Percentiles rank a stretch among this genome's conserved stretches.
Conservation (phyloP, 2,329 filamentous ascomycete genomes). For the Helicocarpus griseus region DNA sequence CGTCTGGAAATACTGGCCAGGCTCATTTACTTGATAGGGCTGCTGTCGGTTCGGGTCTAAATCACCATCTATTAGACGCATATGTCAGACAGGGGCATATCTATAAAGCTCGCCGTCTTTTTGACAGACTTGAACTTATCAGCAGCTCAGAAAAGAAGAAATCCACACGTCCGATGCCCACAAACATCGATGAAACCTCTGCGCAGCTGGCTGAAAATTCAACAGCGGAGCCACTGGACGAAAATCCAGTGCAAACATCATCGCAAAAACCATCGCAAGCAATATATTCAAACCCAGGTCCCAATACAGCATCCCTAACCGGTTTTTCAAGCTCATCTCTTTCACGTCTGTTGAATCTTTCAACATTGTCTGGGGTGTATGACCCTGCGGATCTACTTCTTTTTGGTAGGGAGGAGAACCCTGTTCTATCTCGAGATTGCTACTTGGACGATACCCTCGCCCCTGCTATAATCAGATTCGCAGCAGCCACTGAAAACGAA, state of each 20-base stretch:
- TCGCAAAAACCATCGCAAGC: neutral
- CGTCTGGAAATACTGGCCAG: neutral
- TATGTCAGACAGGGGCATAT: conserved; percentile 9
- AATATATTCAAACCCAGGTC: neutral
- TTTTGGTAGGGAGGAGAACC: conserved; percentile 43
- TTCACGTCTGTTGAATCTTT: conserved; percentile 42
- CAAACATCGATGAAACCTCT: neutral
- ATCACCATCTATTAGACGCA: conserved; percentile 11
- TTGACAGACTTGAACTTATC: conserved; percentile 6
- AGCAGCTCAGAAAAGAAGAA: neutral
- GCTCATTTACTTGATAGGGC: conserved; percentile 4
- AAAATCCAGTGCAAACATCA: too few species aligned
- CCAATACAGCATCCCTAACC: neutral
- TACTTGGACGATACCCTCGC: conserved; percentile 41
- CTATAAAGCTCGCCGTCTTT: conserved; percentile 9
- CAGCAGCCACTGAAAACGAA: conserved; percentile 38
- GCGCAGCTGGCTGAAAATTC: neutral
- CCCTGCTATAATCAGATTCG: conserved; percentile 46
- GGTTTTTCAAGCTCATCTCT: conserved; percentile 38
- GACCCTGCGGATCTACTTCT: conserved; percentile 46
- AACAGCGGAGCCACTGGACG: neutral
- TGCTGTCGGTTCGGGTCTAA: conserved; percentile 10
- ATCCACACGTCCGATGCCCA: too few species aligned
- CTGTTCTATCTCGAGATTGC: conserved; percentile 37
- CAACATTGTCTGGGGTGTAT: conserved; percentile 36